Evolutionary conservation across 1,284 basidiomycete genomes (phyloP), one percentile per base, ranked within the genome.

Genomic region (Kalmanozyma brasiliensis): DNA sequence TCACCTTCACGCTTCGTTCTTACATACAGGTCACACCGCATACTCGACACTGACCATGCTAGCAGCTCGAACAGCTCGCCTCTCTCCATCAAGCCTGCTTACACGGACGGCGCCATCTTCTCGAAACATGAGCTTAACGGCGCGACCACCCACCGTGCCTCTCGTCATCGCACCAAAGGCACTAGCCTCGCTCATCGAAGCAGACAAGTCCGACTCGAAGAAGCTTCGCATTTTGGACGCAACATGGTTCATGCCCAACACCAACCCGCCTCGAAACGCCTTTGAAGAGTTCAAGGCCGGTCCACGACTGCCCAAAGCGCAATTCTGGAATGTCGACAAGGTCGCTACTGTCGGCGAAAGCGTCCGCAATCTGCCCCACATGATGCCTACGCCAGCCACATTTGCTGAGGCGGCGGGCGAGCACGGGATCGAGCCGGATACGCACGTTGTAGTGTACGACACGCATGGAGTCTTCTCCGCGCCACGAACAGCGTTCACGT

Each of bases 391-490:
- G 17, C 85, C 84, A 26, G 85, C 87, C 36, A 83, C 85, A n/a
- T 98, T 98, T 82, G 89, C 89, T 16, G 84, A 87, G 53, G 89
- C 91, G 9, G 93, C 78, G 91, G 91, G 88, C 73, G 85, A 84
- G 48, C 86, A 93, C 32, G 93, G 93, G 1, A 91, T 98, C 71
- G 83, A 84, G 19, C 86, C 87, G 8, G 85, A 87, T 16, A 89
- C 90, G 7, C 91, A 93, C 81, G 92, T 98, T 20, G 87, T 97
- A 17, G 83, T 97, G 86, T 98, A 97, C 81, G 94, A 64, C 55
- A 58, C 57, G 1, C 62, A 62, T 19, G 66, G 72, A 24, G 49
- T 74, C 2, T 74, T 74, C 33, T 76, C 72, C 2, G 53, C 76
- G 20, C 68, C 76, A 24, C 45, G 71, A 24, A 70, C 77, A 24